Conservation (phyloP, 768 basidiomycete species). For the Suillus ampliporus region DNA sequence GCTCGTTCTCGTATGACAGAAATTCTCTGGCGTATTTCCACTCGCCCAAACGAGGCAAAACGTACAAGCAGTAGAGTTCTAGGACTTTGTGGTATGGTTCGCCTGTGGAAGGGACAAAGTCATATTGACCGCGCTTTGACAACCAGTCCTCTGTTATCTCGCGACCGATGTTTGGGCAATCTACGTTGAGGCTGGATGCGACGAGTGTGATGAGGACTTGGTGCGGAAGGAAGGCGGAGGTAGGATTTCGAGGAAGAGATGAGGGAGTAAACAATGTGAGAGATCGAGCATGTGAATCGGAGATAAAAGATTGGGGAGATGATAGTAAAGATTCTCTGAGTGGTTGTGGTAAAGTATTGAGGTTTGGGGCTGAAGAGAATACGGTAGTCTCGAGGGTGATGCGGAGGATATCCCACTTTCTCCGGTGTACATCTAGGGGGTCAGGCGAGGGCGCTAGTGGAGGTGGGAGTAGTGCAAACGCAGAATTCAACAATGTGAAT, state of each 20-base stretch:
- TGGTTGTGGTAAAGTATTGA: slow-evolving; percentile 48
- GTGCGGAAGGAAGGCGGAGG: slow-evolving; percentile 65
- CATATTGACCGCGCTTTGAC: slow-evolving; percentile 55
- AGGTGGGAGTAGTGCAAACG: slow-evolving; percentile 64
- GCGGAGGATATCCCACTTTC: slow-evolving; percentile 88
- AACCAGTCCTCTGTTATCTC: slow-evolving; percentile 83
- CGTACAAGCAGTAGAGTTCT: slow-evolving; percentile 75
- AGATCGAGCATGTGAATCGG: slow-evolving; percentile 65
- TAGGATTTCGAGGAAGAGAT: slow-evolving; percentile 42
- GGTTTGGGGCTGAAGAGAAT: slow-evolving; percentile 58
- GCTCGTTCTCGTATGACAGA: slow-evolving; percentile 71
- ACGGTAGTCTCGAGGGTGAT: slow-evolving; percentile 82
- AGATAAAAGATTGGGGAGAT: slow-evolving; percentile 63
- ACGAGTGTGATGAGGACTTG: slow-evolving; percentile 74
- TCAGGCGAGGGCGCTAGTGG: slow-evolving; percentile 43
- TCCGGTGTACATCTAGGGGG: slow-evolving; percentile 55
- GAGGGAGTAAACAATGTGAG: slow-evolving; percentile 68
- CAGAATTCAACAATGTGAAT: slow-evolving; percentile 66
- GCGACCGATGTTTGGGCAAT: slow-evolving; percentile 63
- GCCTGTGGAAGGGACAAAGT: slow-evolving; percentile 35
- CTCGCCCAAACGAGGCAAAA: slow-evolving; percentile 73
- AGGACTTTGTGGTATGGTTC: slow-evolving; percentile 79
- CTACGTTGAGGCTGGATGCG: slow-evolving; percentile 71
- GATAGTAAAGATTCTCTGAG: slow-evolving; percentile 59
- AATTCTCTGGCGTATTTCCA: slow-evolving; percentile 85